Conservation (phyloP, 179 eudicot species). For the Camellia oleifera region DNA sequence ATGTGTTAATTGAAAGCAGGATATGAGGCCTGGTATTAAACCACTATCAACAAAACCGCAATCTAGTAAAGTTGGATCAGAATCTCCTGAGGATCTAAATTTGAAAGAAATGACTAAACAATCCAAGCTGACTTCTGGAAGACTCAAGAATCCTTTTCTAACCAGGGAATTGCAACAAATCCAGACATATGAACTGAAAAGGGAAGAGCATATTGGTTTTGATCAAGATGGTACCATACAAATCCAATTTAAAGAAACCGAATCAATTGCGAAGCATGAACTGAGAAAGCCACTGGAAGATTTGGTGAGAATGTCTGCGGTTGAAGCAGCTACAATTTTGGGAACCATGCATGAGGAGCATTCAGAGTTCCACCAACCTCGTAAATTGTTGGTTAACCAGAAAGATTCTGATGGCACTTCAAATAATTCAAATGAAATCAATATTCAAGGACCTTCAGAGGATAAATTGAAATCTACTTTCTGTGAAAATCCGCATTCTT, state of each 20-base stretch:
- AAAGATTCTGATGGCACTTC: constrained; percentile 8
- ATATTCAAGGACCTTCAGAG: constrained; percentile 9
- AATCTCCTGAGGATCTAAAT: constrained; percentile 19
- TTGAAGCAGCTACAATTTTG: constrained; percentile 28
- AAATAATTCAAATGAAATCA: constrained; percentile 8
- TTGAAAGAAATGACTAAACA: constrained; percentile 8
- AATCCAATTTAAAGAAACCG: constrained; percentile 17
- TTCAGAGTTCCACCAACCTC: constrained; percentile 17
- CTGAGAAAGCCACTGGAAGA: constrained; percentile 16
- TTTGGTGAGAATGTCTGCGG: constrained; percentile 18
- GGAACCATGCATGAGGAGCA: constrained; percentile 25
- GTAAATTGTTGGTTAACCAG: constrained; percentile 15
- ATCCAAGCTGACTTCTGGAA: constrained; percentile 1
- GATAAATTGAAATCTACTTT: constrained; percentile 18
- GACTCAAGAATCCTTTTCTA: constrained; percentile 14
- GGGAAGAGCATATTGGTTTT: constrained; percentile 1
- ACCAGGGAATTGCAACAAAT: constrained; percentile 6
- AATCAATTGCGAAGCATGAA: constrained; percentile 16
- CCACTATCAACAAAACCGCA: constrained; percentile 28
- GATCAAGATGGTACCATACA: constrained; percentile 3
- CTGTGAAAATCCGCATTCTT: constrained; percentile 20
- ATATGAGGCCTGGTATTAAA: constrained; percentile 25
- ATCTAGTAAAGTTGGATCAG: constrained; percentile 24
- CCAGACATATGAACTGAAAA: neutral
- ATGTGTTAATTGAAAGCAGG: constrained; percentile 43